Evolutionary conservation across 257 asterid genomes (phyloP).

Genomic region (Petunia axillaris): DNA sequence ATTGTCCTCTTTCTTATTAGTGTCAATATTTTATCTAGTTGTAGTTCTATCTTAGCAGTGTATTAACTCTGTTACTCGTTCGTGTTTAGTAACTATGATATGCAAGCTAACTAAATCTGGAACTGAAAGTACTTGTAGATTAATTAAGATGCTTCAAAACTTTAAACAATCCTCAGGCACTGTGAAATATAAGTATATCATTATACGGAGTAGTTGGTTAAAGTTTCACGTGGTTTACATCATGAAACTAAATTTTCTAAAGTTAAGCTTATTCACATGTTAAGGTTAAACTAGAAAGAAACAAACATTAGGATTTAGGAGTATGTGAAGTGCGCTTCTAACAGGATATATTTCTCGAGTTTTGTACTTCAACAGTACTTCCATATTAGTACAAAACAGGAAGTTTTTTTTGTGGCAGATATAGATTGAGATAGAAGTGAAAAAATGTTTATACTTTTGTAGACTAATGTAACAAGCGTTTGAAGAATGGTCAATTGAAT

Average conservation of each 20-base stretch:
- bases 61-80: background rate
- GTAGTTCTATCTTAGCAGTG: background rate
- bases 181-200: background rate
- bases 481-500: too few species aligned
- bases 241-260: too few species aligned
- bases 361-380: background rate
- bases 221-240: background rate
- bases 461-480: too few species aligned
- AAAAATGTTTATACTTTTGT: too few species aligned
- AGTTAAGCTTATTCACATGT: too few species aligned
- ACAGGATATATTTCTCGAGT: background rate
- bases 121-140: background rate
- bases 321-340: background rate
- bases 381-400: background rate
- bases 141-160: background rate
- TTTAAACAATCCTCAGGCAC: too few species aligned
- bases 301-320: too few species aligned
- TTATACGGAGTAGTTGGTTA: background rate
- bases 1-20: conserved; percentile 11
- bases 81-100: background rate
- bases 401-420: too few species aligned
- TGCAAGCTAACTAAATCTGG: background rate
- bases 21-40: conserved; percentile 4
- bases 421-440: too few species aligned
- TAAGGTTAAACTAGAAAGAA: too few species aligned